Evolutionary conservation across 1,284 basidiomycete species (phyloP).

Genomic region (Boletus austroedulis): DNA sequence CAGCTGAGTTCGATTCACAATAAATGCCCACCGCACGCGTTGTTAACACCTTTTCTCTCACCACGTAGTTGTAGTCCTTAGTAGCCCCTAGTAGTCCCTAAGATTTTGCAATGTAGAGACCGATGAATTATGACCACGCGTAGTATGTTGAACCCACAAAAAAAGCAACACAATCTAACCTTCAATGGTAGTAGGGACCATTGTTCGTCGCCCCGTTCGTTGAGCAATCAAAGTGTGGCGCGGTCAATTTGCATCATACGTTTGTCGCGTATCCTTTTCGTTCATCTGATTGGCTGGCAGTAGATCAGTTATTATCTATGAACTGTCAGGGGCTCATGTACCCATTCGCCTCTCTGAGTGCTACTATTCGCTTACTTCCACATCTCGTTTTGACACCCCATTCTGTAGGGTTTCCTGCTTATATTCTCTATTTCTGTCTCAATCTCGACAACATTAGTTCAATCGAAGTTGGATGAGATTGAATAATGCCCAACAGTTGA

Average conservation of each 20-base stretch:
- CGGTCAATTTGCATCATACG: background rate
- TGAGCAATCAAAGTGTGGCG: background rate
- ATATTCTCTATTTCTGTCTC: background rate
- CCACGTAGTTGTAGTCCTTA: no score
- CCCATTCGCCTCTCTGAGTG: background rate
- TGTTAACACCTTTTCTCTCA: background rate
- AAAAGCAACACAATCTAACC: background rate
- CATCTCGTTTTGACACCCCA: no score
- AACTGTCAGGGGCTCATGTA: no score
- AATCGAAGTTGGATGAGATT: no score
- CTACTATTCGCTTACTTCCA: no score
- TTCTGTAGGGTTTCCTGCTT: no score
- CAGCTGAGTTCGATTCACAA: background rate
- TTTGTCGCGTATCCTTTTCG: background rate
- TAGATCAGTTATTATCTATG: background rate
- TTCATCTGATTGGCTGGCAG: background rate
- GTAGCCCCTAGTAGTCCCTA: no score
- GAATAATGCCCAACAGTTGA: no score
- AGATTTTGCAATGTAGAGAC: no score
- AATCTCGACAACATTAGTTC: background rate
- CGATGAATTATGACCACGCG: background rate
- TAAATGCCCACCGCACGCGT: background rate
- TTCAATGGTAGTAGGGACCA: background rate
- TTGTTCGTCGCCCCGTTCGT: background rate
- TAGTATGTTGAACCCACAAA: background rate